These are phyloP conservation scores for Stachybotrys chartarum DNA, from an alignment of 2,329 filamentous ascomycete genomes.

Conservation along the genomic window DNA sequence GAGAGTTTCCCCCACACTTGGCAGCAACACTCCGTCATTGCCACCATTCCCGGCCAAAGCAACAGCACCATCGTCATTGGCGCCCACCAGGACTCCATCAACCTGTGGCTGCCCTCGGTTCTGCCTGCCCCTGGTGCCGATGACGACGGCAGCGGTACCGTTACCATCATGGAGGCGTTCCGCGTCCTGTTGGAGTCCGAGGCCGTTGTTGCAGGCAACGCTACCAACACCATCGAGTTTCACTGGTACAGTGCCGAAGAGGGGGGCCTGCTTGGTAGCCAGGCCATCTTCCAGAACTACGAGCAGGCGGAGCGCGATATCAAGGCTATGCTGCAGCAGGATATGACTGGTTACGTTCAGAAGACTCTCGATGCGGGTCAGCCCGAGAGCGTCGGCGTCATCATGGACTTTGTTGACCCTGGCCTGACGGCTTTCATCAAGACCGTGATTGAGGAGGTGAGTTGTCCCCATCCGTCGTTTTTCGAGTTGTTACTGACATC, in stretches of 20 bases:
- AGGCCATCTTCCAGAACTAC: constrained; percentile 82
- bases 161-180: constrained; percentile 90
- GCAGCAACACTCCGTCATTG: constrained; percentile 88
- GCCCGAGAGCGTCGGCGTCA: constrained; percentile 82
- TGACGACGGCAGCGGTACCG: constrained; percentile 86
- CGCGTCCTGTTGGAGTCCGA: constrained; percentile 70
- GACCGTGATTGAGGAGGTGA: constrained; percentile 60
- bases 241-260: constrained; percentile 95
- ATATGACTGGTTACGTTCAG: constrained; percentile 90
- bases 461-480: not conserved
- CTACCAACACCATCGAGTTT: constrained; percentile 85
- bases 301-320: constrained; percentile 65
- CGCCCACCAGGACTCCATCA: constrained; percentile 92
- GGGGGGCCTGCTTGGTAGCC: constrained; percentile 77
- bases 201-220: constrained; percentile 62
- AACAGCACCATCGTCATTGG: constrained; percentile 84
- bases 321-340: constrained; percentile 96
- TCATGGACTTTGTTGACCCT: constrained; percentile 83
- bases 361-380: constrained; percentile 76
- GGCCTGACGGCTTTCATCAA: constrained; percentile 86
- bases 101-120: constrained; percentile 78
- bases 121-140: constrained; percentile 88
- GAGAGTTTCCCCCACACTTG: constrained; percentile 74
- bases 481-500: constrained; percentile 1
- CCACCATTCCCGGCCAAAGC: constrained; percentile 78